Percentiles rank a stretch among this genome's conserved stretches.
Conservation (phyloP, 2,329 filamentous ascomycete species). For the Drechslerella coelobrocha region DNA sequence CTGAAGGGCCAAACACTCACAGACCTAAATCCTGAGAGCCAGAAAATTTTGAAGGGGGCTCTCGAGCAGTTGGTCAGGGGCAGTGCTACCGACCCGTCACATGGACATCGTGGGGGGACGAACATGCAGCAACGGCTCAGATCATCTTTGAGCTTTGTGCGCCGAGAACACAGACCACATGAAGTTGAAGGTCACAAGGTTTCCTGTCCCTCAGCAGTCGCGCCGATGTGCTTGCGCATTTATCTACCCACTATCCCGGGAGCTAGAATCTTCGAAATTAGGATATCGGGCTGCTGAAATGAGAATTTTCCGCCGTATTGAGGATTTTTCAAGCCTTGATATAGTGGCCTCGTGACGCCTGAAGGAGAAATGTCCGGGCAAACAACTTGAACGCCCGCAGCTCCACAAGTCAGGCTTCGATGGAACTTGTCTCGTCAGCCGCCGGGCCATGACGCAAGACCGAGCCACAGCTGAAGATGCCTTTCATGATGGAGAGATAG, state of each 20-base stretch:
- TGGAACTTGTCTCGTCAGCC: neutral
- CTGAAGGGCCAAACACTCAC: slow-evolving; percentile 3
- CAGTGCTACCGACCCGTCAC: slow-evolving; percentile 4
- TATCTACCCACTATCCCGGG: neutral
- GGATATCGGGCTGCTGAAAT: neutral
- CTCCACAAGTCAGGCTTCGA: neutral
- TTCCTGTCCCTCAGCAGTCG: neutral
- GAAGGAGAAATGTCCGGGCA: neutral
- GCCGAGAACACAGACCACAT: slow-evolving; percentile 29
- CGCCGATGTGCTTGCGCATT: neutral
- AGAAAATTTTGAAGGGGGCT: neutral
- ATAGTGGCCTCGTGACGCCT: slow-evolving; percentile 21
- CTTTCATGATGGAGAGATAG: neutral
- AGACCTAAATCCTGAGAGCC: neutral
- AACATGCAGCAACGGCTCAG: neutral
- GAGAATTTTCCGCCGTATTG: neutral
- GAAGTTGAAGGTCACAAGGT: slow-evolving; percentile 42
- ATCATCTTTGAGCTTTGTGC: neutral
- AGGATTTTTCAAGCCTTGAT: too few species aligned
- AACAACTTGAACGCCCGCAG: slow-evolving; percentile 1
- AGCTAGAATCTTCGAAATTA: neutral
- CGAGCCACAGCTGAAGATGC: too few species aligned
- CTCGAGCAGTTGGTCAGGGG: neutral
- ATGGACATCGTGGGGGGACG: slow-evolving; percentile 1
- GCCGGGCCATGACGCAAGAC: slow-evolving; percentile 18